Evolutionary conservation across 257 asterid species (phyloP), one percentile per base, ranked within the genome.

Genomic region (Solanum virginianum): DNA sequence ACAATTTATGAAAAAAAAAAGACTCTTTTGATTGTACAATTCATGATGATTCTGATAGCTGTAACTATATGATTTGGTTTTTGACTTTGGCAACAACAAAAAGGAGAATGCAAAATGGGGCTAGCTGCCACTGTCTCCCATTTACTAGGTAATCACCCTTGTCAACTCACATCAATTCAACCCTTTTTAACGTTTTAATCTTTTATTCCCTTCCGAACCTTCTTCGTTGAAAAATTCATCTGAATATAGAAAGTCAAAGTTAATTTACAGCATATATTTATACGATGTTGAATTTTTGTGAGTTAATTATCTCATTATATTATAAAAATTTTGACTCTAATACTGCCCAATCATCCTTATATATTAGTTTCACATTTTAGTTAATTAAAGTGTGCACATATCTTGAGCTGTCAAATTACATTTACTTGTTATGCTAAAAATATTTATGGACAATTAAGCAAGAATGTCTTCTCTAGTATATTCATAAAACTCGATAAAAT

Each of bases 111-210:
- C 92, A 88, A 80, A 80, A 32, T 83, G 89, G 90, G 77, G 77
- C 66, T 59, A 59, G 66, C 80, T 88, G 88, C 80, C 85, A 13
- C 83, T 89, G 92, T 88, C 89, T 83, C 90, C 92, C 92, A 89
- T 90, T 89, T 56, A 85, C 85, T 57, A 49, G 22, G 84, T 62
- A 85, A 79, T 79, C 51, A 62, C 70, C 84, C 49, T 62, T 63
- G 84, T 85, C 87, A 80, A 63, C 84, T 63, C 80, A 79, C 43
- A 29, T 79, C 84, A 16, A 62, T 82, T 51, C 77, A 60, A 82
- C 56, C 62, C 12, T 20, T 82, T 62, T 41, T 57, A 5, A 57
- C 41, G 5, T 75, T 75, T 75, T 43, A 75, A 49, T 47, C 3
- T 14, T 9, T 22, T n/a, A 1, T 13, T 11, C 5, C n/a, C 3